Conservation (phyloP, 345 rosid species). For the Cardamine resedifolia region DNA sequence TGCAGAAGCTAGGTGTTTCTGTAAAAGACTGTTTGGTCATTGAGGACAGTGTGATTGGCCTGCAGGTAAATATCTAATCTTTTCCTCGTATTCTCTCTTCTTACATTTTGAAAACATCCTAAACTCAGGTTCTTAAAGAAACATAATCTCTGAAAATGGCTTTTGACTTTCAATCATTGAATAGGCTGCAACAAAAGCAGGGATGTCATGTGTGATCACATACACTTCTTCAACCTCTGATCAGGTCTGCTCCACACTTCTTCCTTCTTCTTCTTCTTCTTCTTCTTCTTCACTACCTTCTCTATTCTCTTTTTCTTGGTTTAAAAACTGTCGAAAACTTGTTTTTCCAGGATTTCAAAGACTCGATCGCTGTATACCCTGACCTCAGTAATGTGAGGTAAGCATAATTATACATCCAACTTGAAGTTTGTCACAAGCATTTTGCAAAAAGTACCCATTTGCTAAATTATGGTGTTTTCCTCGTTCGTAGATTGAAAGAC, state of each 20-base stretch:
- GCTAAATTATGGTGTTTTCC: not conserved
- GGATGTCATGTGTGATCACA: slow-evolving; percentile 84
- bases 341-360: slow-evolving; percentile 68
- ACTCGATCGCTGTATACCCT: slow-evolving; percentile 71
- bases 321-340: not conserved
- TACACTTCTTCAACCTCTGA: slow-evolving; percentile 88
- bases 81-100: not conserved
- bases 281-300: not conserved
- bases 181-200: slow-evolving; percentile 87
- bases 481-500: slow-evolving; percentile 27
- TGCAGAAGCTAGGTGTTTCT: slow-evolving; percentile 75
- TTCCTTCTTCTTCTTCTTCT: slow-evolving; percentile 14
- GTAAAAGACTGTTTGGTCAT: slow-evolving; percentile 80
- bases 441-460: not conserved
- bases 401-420: slow-evolving; percentile 10
- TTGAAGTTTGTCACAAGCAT: too few relatives aligned
- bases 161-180: slow-evolving; percentile 14
- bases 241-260: slow-evolving; percentile 53
- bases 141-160: not conserved
- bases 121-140: slow-evolving; percentile 2
- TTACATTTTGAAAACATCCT: not conserved
- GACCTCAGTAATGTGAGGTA: slow-evolving; percentile 79
- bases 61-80: slow-evolving; percentile 50
- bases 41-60: slow-evolving; percentile 94
- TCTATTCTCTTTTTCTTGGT: slow-evolving; percentile 2